Evolutionary conservation across 495 filamentous ascomycete genomes (phyloP).

Genomic region (Glarea lozoyensis): DNA sequence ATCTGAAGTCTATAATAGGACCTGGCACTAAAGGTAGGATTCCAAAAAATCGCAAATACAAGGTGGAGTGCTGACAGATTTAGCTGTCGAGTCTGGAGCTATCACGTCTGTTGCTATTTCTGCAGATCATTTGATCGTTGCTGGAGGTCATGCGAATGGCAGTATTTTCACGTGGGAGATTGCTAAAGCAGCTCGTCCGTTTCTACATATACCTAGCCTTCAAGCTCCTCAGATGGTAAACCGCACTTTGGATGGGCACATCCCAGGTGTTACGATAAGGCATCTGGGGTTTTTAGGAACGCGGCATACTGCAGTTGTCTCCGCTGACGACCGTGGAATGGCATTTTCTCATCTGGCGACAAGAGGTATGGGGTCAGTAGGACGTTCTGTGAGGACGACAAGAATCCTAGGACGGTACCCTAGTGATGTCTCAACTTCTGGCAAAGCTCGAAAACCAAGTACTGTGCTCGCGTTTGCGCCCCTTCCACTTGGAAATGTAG

Average conservation of each 20-base stretch:
- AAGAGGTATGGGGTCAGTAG: constrained; percentile 77
- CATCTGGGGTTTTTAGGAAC: constrained; percentile 95
- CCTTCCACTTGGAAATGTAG: constrained; percentile 84
- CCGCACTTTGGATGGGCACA: constrained; percentile 69
- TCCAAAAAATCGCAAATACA: not conserved
- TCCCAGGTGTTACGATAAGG: constrained; percentile 64
- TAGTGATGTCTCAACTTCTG: constrained; percentile 40
- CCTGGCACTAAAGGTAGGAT: constrained; percentile 80
- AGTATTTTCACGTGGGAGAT: constrained; percentile 98
- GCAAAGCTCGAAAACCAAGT: constrained; percentile 77
- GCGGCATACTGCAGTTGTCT: constrained; percentile 90
- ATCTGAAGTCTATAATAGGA: constrained; percentile 84
- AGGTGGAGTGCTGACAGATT: constrained; percentile 17
- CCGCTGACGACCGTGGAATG: constrained; percentile 94
- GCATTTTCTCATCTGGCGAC: constrained; percentile 96
- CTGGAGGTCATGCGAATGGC: constrained; percentile 80
- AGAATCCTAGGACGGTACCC: constrained; percentile 91
- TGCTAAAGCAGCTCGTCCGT: constrained; percentile 67
- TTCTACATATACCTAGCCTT: constrained; percentile 78
- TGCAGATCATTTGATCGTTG: constrained; percentile 86
- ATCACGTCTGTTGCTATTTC: constrained; percentile 85
- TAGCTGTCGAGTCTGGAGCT: constrained; percentile 83
- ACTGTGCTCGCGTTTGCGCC: constrained; percentile 89
- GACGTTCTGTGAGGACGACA: constrained; percentile 77
- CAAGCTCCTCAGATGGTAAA: constrained; percentile 54